Base-by-base conservation (phyloP, 805 yeast species). In the Candida chauliodis region DNA sequence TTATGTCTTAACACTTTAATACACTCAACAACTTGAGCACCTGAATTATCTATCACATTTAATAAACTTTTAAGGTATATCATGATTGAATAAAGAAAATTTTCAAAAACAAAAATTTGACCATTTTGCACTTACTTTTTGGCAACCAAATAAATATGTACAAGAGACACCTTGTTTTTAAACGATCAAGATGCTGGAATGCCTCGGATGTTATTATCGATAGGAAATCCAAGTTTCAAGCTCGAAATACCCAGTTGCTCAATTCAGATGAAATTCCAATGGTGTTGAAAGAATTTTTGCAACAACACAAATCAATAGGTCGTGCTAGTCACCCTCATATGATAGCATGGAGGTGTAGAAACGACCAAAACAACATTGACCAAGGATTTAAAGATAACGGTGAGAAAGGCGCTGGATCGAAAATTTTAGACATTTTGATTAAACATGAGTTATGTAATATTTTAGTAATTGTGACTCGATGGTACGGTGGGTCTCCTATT, bases 1-100 rank as follows among this genome's bases (percentile, higher is more conserved):
- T 84, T 79, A 56, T 93, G 95, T 45, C 95, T 80, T 47, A 93
- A 71, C 11, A 93, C 96, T 63, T 91, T 91, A 71, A 93, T 89
- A 61, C 98, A 93, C 63, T 93, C 98, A 11, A 84, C 98, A 44
- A 89, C 64, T 59, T 84, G 86, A 3, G 97, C 99, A 20, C 98
- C 95, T 16, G 96, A 84, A 73, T 91, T 91, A 65, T 91, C 99
- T 45, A 91, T 86, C 47, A 90, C 96, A 59, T 84, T 90, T 38
- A 89, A 66, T 61, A 93, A 70, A 11, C 96, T 73, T 69, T 91
- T 91, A 54, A 91, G 76, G 65, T 87, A 88, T 38, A 91, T 79
- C 99, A 91, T 91, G 30, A 27, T 27, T 9, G 9, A 10, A 10
- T 25, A 5, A 15, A 11, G 30, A 27, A 27, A 27, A 27, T 27